Conservation (phyloP, 2,329 filamentous ascomycete species). For the Beauveria varroae region DNA sequence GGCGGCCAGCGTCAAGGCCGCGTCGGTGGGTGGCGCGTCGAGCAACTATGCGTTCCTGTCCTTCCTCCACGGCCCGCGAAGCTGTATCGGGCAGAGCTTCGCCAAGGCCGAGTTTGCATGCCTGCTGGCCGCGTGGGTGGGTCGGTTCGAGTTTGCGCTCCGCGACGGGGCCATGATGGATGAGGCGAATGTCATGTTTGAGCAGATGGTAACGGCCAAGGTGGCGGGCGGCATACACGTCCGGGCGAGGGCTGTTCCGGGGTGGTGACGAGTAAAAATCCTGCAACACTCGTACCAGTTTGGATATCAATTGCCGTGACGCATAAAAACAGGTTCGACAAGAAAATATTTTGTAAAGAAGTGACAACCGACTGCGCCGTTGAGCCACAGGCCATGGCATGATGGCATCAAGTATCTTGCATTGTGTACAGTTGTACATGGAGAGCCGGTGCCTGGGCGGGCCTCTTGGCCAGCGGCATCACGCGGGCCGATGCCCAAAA, state of each 20-base stretch:
- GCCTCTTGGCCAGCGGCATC: background rate
- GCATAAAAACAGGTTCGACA: background rate
- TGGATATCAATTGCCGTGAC: slow-evolving; percentile 11
- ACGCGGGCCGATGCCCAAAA: background rate
- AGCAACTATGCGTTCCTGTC: slow-evolving; percentile 68
- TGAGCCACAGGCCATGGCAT: background rate
- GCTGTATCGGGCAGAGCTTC: slow-evolving; percentile 73
- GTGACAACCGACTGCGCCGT: slow-evolving; percentile 2
- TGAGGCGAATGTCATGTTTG: slow-evolving; percentile 4
- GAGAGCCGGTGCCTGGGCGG: background rate
- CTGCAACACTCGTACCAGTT: slow-evolving; percentile 1
- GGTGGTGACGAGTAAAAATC: slow-evolving; percentile 6
- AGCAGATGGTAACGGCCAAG: slow-evolving; percentile 5
- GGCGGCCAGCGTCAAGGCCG: slow-evolving; percentile 39
- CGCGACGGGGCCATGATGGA: background rate
- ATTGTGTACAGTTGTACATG: background rate
- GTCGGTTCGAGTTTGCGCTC: slow-evolving; percentile 6
- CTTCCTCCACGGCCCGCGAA: slow-evolving; percentile 75
- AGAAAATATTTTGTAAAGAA: background rate
- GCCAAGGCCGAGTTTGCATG: slow-evolving; percentile 68
- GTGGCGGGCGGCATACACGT: background rate
- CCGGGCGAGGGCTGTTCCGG: background rate
- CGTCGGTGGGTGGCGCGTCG: slow-evolving; percentile 57
- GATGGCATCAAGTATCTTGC: background rate
- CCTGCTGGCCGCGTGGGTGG: slow-evolving; percentile 57